Percentiles rank a stretch among this genome's conserved stretches.
Evolutionary conservation across 805 yeast genomes (phyloP).

Genomic region (Candida maris): DNA sequence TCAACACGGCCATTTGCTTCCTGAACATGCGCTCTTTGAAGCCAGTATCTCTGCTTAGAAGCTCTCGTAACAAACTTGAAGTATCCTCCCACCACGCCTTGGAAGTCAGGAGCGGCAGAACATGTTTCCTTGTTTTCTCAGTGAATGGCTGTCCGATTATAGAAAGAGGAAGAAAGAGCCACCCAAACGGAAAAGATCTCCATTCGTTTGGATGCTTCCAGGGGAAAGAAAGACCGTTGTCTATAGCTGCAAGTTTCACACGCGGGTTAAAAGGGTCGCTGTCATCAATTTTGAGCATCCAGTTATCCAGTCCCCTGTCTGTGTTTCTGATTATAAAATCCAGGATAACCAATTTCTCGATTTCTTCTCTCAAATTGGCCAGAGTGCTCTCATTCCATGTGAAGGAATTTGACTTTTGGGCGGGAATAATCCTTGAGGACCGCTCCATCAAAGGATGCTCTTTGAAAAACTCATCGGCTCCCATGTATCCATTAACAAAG

Average conservation of each 20-base stretch:
- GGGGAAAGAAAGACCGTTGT: conserved; percentile 71
- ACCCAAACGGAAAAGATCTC: conserved; percentile 76
- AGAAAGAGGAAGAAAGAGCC: conserved; percentile 64
- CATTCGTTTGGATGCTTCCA: conserved; percentile 84
- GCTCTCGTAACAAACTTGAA: conserved; percentile 40
- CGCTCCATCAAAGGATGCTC: conserved; percentile 49
- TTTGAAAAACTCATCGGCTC: conserved; percentile 58
- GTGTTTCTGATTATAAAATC: conserved; percentile 75
- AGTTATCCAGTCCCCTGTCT: conserved; percentile 69
- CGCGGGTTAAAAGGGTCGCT: conserved; percentile 30
- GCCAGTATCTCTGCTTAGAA: conserved; percentile 55
- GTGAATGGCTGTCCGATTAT: conserved; percentile 69
- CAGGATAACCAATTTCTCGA: conserved; percentile 65
- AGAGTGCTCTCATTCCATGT: conserved; percentile 51
- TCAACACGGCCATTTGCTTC: conserved; percentile 64
- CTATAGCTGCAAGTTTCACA: conserved; percentile 65
- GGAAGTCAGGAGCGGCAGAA: conserved; percentile 55
- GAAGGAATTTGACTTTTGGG: conserved; percentile 30
- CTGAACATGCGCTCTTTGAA: conserved; percentile 65
- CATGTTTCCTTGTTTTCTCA: conserved; percentile 49
- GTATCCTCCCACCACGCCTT: conserved; percentile 70
- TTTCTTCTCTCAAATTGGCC: conserved; percentile 51
- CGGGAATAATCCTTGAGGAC: conserved; percentile 2
- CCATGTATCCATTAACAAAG: conserved; percentile 54
- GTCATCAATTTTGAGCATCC: conserved; percentile 69